Base-by-base conservation (phyloP, 2,329 filamentous ascomycete genomes). In the Colletotrichum orchidophilum region DNA sequence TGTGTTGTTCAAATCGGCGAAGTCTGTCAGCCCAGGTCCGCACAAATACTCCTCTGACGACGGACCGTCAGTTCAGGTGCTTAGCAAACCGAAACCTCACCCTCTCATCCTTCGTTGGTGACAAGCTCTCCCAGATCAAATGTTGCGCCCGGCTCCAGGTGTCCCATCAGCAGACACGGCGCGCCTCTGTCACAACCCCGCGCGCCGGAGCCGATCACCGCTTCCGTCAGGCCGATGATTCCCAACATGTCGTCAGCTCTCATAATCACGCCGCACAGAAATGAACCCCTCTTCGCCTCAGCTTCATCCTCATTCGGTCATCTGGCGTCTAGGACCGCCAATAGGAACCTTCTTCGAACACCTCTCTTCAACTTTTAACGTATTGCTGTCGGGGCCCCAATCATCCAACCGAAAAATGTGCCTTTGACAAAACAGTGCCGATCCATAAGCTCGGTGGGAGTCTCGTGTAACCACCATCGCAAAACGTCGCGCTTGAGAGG, bases 201-300 rank as follows among this genome's bases (percentile, higher is more conserved):
- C 13, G 31, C 33, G n/a, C 46, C n/a, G 21, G 33, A 29, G 4
- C n/a, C 31, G 42, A 53, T 69, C 62, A 21, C 26, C 21, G 27
- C 52, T 42, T 24, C 31, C 50, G 63, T 66, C 53, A 66, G 66
- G 53, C 53, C 21, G 54, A 69, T 46, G 46, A 54, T 24, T 46
- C 54, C 33, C 62, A 31, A 42, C 33, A 60, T 66, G 46, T 54
- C 62, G 62, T 66, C 66, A 60, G 21, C 63, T 31, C 26, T 26
- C 66, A 26, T 24, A 35, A 18, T 55, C 35, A 24, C 26, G 18
- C 27, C 24, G 35, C 15, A n/a, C 29, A 35, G 6, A 21, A 33
- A 31, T 5, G 11, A n/a, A 26, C n/a, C n/a, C 18, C 57, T 29
- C 15, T 35, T 8, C 27, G 26, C 57, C 12, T 29, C 27, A 61